Percentiles rank a stretch among this genome's conserved stretches.
These are phyloP conservation scores for Sporobolomyces phaffii DNA, from an alignment of 768 basidiomycete genomes.

Conservation along the genomic window DNA sequence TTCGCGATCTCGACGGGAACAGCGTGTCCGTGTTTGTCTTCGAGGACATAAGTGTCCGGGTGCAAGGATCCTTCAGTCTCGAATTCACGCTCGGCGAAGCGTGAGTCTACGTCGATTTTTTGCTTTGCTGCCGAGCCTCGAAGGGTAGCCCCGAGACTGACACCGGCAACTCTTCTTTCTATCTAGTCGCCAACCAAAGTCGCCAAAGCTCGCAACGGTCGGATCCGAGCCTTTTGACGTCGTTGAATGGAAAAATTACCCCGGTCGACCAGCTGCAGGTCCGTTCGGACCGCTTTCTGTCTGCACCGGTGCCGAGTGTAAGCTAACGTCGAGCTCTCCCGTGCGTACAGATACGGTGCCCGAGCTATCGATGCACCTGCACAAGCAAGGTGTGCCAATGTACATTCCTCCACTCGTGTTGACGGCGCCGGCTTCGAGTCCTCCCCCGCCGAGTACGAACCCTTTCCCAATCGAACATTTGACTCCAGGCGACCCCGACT, in stretches of 20 bases:
- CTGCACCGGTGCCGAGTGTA: slow-evolving; percentile 5
- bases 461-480: slow-evolving; percentile 13
- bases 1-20: slow-evolving; percentile 73
- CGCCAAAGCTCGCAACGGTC: slow-evolving; percentile 64
- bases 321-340: background rate
- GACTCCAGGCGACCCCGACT: background rate
- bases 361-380: slow-evolving; percentile 57
- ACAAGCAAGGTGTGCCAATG: slow-evolving; percentile 58
- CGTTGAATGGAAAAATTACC: slow-evolving; percentile 63
- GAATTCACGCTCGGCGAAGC: slow-evolving; percentile 68
- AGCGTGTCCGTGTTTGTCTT: slow-evolving; percentile 66
- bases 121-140: too few species aligned
- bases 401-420: slow-evolving; percentile 48
- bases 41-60: slow-evolving; percentile 79
- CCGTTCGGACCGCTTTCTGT: slow-evolving; percentile 46
- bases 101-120: too few species aligned
- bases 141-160: too few species aligned
- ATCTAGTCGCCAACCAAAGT: slow-evolving; percentile 56
- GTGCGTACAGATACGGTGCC: slow-evolving; percentile 45
- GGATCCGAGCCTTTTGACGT: slow-evolving; percentile 73
- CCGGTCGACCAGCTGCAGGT: slow-evolving; percentile 60
- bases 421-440: background rate
- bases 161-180: background rate
- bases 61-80: slow-evolving; percentile 65
- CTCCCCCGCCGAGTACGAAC: slow-evolving; percentile 25